Percentiles rank a stretch among this genome's conserved stretches.
Conservation (phyloP, 2,329 filamentous ascomycete species). For the Phyllosticta capitalensis region DNA sequence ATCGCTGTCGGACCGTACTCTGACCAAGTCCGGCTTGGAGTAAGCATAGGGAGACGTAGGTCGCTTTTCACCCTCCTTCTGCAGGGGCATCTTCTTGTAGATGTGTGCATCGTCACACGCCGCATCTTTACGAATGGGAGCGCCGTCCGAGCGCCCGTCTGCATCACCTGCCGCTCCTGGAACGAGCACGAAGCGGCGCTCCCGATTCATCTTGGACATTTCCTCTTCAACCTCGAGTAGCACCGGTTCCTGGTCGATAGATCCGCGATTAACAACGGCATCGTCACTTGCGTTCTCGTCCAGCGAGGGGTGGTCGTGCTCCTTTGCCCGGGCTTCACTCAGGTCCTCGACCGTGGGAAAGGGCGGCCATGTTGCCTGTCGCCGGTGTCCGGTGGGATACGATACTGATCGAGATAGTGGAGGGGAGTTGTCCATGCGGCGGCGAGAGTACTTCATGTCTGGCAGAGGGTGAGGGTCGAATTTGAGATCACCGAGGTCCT, state of each 20-base stretch:
- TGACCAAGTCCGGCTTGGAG: conserved; percentile 21
- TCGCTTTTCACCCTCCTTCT: conserved; percentile 30
- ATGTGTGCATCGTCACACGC: conserved; percentile 4
- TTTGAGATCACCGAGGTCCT: conserved; percentile 1
- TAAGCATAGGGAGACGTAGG: conserved; percentile 38
- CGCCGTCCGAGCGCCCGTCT: background rate
- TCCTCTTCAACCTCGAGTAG: conserved; percentile 49
- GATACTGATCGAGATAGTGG: conserved; percentile 5
- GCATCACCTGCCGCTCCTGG: conserved; percentile 20
- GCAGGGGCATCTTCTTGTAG: conserved; percentile 22
- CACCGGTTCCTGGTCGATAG: conserved; percentile 58
- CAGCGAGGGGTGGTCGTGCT: conserved; percentile 36
- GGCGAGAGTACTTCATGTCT: background rate
- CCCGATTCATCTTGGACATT: conserved; percentile 37
- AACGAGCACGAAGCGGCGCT: conserved; percentile 57
- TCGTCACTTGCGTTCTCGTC: conserved; percentile 41
- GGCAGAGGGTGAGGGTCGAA: background rate
- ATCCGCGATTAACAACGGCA: conserved; percentile 48
- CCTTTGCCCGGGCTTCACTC: conserved; percentile 51
- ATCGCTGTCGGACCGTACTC: conserved; percentile 28
- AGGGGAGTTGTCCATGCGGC: conserved; percentile 3
- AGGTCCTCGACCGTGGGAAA: conserved; percentile 57
- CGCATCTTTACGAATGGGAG: background rate
- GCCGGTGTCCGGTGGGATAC: conserved; percentile 12
- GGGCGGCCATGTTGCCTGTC: conserved; percentile 41